phyloP scores from a whole-genome alignment of 169 alveolate genomes.

The Amoebophrya sp. region DNA sequence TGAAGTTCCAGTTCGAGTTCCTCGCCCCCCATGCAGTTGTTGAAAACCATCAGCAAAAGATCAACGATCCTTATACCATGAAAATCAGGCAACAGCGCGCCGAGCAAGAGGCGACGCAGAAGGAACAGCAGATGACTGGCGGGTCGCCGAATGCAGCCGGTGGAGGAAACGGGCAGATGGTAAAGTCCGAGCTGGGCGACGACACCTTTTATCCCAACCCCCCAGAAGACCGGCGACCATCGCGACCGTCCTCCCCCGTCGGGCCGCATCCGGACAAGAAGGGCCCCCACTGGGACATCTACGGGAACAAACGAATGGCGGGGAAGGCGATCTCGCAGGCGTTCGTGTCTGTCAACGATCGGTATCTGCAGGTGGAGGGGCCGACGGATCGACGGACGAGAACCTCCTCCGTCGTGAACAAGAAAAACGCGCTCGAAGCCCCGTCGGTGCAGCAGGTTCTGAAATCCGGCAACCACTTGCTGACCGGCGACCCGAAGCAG shows the following conservation, averaged over 20 bases:
- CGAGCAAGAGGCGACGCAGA: too few relatives aligned
- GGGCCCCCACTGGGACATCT: constrained; percentile 9
- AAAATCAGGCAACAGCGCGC: too few relatives aligned
- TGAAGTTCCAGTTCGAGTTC: too few relatives aligned
- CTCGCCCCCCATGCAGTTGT: too few relatives aligned
- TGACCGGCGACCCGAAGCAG: constrained; percentile 24
- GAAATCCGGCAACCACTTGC: neutral
- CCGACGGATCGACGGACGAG: neutral
- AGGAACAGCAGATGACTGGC: too few relatives aligned
- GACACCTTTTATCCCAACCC: neutral
- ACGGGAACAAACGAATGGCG: constrained; percentile 7
- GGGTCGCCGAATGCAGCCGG: too few relatives aligned
- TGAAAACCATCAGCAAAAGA: too few relatives aligned
- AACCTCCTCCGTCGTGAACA: neutral
- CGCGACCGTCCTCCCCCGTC: neutral
- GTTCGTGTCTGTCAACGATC: neutral
- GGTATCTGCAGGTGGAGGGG: neutral
- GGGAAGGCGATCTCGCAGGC: constrained; percentile 13
- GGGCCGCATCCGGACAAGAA: constrained; percentile 24
- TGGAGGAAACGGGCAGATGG: too few relatives aligned
- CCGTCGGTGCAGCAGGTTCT: neutral
- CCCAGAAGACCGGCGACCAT: neutral
- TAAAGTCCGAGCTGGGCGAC: too few relatives aligned
- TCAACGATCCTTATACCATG: too few relatives aligned
- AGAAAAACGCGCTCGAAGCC: neutral